Percentiles rank a stretch among this genome's conserved stretches.
These are phyloP conservation scores for Barbarea vulgaris DNA, from an alignment of 345 rosid species.

Conservation along the genomic window DNA sequence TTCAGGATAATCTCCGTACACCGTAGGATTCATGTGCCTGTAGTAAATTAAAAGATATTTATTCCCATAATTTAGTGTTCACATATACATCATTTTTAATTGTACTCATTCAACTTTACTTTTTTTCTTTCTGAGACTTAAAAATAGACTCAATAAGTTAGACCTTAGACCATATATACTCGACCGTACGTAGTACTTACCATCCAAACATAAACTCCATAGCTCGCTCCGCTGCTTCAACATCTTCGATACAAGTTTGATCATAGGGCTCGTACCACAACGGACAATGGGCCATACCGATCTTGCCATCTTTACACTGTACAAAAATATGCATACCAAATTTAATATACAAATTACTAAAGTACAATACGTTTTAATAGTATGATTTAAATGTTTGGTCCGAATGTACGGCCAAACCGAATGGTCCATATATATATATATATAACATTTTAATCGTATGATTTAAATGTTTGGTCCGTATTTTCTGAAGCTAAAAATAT, in stretches of 20 bases:
- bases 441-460: background rate
- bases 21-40: conserved; percentile 49
- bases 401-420: too few species aligned
- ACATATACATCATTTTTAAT: background rate
- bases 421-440: background rate
- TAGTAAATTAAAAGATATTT: background rate
- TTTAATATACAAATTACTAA: background rate
- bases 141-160: background rate
- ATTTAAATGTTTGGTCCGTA: background rate
- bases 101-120: background rate
- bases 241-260: conserved; percentile 11
- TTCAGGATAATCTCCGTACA: conserved; percentile 49
- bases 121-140: background rate
- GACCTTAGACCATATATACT: background rate
- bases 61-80: background rate
- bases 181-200: conserved; percentile 29
- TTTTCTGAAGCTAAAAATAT: background rate
- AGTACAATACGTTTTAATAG: background rate
- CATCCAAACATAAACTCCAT: conserved; percentile 44
- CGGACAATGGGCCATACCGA: conserved; percentile 40
- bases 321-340: background rate
- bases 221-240: conserved; percentile 39
- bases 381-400: background rate
- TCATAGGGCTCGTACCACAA: conserved; percentile 41
- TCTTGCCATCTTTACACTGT: conserved; percentile 39